Evolutionary conservation across 2,329 filamentous ascomycete genomes (phyloP), one percentile per base, ranked within the genome.

Genomic region (Teratosphaeria viscida): DNA sequence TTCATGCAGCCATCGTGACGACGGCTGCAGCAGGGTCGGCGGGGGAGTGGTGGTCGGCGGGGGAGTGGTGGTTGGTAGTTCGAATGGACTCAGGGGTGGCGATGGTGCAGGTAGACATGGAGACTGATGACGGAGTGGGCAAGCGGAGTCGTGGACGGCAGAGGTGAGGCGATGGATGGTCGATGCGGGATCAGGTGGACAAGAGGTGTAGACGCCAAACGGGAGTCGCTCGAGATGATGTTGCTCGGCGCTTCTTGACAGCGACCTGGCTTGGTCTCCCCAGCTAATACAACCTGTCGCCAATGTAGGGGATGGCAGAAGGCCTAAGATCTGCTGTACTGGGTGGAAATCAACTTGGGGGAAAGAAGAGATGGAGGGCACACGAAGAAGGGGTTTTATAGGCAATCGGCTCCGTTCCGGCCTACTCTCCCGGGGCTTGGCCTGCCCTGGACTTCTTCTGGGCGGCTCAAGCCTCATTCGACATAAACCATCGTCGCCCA

Each of bases 281-380:
- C 78, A 77, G 75, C 70, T 76, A 49, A 49, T 49, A 49, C 84
- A 86, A 84, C 83, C 77, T 79, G 72, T 39, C 26, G 55, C 47
- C 57, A 59, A 57, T 63, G 62, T 57, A 53, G 49, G 57, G 52
- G 58, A 53, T 61, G 54, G 63, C 62, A 60, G 56, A 59, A 65
- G 56, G 66, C 65, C 64, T 67, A 35, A 63, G 64, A 68, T 75
- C 76, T 67, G 63, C 63, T 60, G 43, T 49, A 29, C 75, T 63
- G 77, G 79, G 79, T 63, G 71, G 71, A 47, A 71, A 67, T 77
- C 75, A 83, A 83, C 80, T 83, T 84, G 73, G 73, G 72, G 70
- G 73, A 71, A 65, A 65, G 58, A 58, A 58, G 12, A 54, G 26
- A 49, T 49, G 5, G 27, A 53, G 6, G 5, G 19, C 49, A 23